Conservation (phyloP, 257 asterid species). For the Rubia yunnanensis region DNA sequence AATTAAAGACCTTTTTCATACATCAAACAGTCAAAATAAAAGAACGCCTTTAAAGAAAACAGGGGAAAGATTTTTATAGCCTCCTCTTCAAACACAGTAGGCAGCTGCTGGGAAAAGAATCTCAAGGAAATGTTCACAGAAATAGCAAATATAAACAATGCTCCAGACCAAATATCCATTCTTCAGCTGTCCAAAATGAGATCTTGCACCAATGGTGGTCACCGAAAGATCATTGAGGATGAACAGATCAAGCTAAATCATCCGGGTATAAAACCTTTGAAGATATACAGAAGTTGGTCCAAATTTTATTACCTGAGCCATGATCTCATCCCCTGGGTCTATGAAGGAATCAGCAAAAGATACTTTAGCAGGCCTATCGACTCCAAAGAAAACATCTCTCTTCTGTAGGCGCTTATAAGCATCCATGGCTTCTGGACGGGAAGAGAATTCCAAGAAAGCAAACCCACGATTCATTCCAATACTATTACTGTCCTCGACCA, state of each 20-base stretch:
- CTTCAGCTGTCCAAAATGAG: not conserved
- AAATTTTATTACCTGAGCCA: slow-evolving; percentile 83
- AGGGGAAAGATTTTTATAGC: not conserved
- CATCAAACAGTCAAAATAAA: not conserved
- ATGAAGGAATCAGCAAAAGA: slow-evolving; percentile 96
- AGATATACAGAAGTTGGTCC: slow-evolving; percentile 22
- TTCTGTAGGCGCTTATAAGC: slow-evolving; percentile 96
- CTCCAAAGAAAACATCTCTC: slow-evolving; percentile 83
- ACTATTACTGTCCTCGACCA: slow-evolving; percentile 80
- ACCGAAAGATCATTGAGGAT: not conserved
- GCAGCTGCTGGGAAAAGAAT: not conserved
- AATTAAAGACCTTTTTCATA: not conserved
- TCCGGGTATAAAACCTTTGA: slow-evolving; percentile 6
- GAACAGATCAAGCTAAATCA: slow-evolving; percentile 1
- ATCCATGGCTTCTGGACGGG: slow-evolving; percentile 96
- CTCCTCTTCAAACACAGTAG: too few species aligned
- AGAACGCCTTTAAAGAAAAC: not conserved
- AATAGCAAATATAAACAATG: not conserved
- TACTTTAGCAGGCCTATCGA: slow-evolving; percentile 92
- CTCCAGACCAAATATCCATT: not conserved
- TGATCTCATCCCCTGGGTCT: slow-evolving; percentile 98
- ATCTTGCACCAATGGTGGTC: not conserved
- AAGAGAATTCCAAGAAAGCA: slow-evolving; percentile 87
- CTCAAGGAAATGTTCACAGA: not conserved
- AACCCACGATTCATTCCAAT: slow-evolving; percentile 84